Evolutionary conservation across 1,284 basidiomycete species (phyloP).

Genomic region (Apiotrichum laibachii): DNA sequence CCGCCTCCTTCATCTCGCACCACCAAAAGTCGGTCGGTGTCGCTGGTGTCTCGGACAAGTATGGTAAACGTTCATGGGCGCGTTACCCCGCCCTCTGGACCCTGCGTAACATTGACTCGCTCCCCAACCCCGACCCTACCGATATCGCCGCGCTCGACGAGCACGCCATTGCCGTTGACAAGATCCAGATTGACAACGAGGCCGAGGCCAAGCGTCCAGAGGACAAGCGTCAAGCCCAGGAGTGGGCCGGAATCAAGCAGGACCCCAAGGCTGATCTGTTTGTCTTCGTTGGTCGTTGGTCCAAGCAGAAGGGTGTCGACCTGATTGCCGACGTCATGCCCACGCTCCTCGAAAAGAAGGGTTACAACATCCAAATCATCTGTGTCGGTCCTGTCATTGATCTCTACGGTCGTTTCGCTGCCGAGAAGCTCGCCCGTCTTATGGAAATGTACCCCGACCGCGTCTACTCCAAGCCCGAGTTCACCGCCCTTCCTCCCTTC

Average conservation of each 20-base stretch:
- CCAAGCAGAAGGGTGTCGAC: conserved; percentile 93
- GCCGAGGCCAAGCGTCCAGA: conserved; percentile 85
- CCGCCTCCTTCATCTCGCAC: conserved; percentile 81
- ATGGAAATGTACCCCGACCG: conserved; percentile 94
- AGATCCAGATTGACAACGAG: conserved; percentile 72
- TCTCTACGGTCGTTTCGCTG: conserved; percentile 87
- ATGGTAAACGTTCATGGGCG: conserved; percentile 91
- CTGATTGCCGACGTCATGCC: conserved; percentile 92
- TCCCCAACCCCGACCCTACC: conserved; percentile 84
- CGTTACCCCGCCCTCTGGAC: conserved; percentile 93
- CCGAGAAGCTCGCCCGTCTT: conserved; percentile 81
- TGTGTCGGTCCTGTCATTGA: conserved; percentile 90
- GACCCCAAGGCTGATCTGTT: conserved; percentile 84
- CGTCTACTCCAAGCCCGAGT: conserved; percentile 88
- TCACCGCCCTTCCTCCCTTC: conserved; percentile 87
- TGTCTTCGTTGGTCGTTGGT: conserved; percentile 94
- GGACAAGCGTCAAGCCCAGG: conserved; percentile 82
- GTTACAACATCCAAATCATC: conserved; percentile 74
- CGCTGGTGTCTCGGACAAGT: conserved; percentile 89
- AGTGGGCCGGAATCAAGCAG: conserved; percentile 88
- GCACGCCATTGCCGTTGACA: conserved; percentile 65
- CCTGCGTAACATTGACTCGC: conserved; percentile 85
- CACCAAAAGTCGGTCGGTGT: conserved; percentile 91
- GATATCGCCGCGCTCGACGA: conserved; percentile 89
- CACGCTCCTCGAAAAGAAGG: conserved; percentile 75